These are phyloP conservation scores for Odontarrhena argentea DNA, from an alignment of 345 rosid species.

Conservation along the genomic window DNA sequence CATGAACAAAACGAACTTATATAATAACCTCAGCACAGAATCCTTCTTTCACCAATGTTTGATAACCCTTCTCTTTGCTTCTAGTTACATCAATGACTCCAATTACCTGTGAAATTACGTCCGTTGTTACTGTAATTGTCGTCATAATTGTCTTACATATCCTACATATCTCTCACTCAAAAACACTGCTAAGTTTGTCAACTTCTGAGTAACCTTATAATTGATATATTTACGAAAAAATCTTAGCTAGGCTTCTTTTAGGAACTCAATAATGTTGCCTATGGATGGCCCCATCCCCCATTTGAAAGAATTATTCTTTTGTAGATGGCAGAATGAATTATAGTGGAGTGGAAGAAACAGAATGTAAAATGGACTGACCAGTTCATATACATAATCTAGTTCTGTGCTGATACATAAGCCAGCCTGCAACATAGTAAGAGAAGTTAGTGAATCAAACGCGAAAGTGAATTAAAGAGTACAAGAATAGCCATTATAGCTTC, in stretches of 20 bases:
- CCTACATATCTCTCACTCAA: constrained; percentile 21
- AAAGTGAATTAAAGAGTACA: background rate
- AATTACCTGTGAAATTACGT: constrained; percentile 56
- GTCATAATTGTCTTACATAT: constrained; percentile 13
- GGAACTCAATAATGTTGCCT: constrained; percentile 7
- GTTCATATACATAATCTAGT: constrained; percentile 81
- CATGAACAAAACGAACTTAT: constrained; percentile 20
- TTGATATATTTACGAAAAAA: background rate
- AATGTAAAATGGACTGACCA: constrained; percentile 56
- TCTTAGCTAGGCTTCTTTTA: constrained; percentile 1
- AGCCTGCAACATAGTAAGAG: constrained; percentile 56
- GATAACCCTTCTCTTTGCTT: constrained; percentile 82
- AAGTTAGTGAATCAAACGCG: constrained; percentile 26
- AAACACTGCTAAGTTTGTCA: constrained; percentile 11
- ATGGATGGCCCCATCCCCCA: background rate
- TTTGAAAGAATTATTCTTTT: constrained; percentile 22
- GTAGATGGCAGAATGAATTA: constrained; percentile 15
- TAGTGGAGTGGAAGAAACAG: background rate
- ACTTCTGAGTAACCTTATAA: background rate
- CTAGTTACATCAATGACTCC: constrained; percentile 88
- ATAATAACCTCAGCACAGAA: constrained; percentile 85
- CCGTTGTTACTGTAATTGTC: constrained; percentile 19
- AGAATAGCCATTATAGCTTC: constrained; percentile 17
- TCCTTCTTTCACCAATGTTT: constrained; percentile 83
- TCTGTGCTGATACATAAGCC: constrained; percentile 69